These are phyloP conservation scores for Lachnellula hyalina DNA, from an alignment of 2,329 filamentous ascomycete genomes.

Conservation along the genomic window DNA sequence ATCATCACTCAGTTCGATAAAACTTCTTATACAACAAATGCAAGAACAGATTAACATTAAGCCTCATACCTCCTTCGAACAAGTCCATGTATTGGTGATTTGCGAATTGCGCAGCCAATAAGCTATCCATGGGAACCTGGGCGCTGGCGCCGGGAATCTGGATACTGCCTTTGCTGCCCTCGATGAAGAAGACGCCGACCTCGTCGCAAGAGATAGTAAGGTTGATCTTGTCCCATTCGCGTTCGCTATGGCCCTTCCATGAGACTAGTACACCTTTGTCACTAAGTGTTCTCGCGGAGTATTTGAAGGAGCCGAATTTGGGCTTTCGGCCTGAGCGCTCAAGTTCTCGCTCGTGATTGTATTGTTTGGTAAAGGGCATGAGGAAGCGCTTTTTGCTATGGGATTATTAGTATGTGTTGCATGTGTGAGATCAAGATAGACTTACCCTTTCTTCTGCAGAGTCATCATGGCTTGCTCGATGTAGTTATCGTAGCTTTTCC, in stretches of 20 bases:
- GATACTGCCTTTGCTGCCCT: conserved; percentile 86
- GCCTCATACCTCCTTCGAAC: conserved; percentile 76
- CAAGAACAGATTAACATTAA: conserved; percentile 95
- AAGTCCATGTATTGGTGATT: conserved; percentile 94
- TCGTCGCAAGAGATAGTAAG: conserved; percentile 91
- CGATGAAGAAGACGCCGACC: conserved; percentile 88
- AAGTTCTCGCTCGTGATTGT: conserved; percentile 95
- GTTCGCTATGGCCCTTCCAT: conserved; percentile 79
- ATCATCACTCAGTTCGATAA: conserved; percentile 59
- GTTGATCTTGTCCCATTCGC: conserved; percentile 88
- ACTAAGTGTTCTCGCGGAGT: conserved; percentile 79
- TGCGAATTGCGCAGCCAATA: conserved; percentile 95
- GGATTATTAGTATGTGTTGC: conserved; percentile 13
- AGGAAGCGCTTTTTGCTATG: conserved; percentile 81
- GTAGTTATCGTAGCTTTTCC: conserved; percentile 98
- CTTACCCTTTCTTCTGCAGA: conserved; percentile 87
- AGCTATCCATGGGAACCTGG: conserved; percentile 82
- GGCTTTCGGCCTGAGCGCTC: conserved; percentile 88
- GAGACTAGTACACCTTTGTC: conserved; percentile 92
- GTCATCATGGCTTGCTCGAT: conserved; percentile 98
- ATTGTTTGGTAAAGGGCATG: conserved; percentile 95
- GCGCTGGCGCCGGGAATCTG: conserved; percentile 93
- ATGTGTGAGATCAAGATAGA: conserved; percentile 8
- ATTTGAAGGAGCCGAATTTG: conserved; percentile 97
- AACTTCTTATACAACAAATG: conserved; percentile 99